Conservation (phyloP, 1,284 basidiomycete species). For the Coriolopsis trogii region DNA sequence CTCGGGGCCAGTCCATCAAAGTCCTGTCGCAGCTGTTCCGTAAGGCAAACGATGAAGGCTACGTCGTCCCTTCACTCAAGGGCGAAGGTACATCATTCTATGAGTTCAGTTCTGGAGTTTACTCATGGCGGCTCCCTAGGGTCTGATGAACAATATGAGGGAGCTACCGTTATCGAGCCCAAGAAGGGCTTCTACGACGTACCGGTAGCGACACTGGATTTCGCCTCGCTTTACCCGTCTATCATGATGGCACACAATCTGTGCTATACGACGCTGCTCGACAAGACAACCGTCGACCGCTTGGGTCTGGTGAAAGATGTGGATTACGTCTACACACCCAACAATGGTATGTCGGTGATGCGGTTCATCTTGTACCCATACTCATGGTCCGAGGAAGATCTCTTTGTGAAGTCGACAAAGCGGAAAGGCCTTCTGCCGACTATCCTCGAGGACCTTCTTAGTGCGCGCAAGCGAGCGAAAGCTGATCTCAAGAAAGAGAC, state of each 20-base stretch:
- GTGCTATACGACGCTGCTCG: conserved; percentile 92
- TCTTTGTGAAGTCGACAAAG: conserved; percentile 74
- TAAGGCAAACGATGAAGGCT: conserved; percentile 86
- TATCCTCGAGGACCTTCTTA: conserved; percentile 91
- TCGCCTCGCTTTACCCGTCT: conserved; percentile 95
- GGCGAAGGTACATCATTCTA: conserved; percentile 63
- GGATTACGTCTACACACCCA: conserved; percentile 92
- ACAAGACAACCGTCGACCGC: conserved; percentile 77
- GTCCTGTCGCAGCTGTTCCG: conserved; percentile 93
- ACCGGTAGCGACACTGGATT: conserved; percentile 95
- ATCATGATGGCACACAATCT: conserved; percentile 99
- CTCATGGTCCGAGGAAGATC: conserved; percentile 53
- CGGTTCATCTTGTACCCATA: not conserved
- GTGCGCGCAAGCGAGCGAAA: conserved; percentile 90
- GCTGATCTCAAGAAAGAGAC: conserved; percentile 93
- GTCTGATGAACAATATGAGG: conserved; percentile 93
- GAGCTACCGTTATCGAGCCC: conserved; percentile 96
- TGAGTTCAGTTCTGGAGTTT: not conserved
- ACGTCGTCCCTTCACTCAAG: conserved; percentile 83
- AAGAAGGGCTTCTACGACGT: conserved; percentile 92
- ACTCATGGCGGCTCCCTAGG: conserved; percentile 48
- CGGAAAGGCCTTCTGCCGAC: conserved; percentile 89
- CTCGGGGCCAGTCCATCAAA: conserved; percentile 95
- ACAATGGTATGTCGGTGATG: conserved; percentile 68
- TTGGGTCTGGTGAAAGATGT: conserved; percentile 78